A percentile compares a stretch with the other conserved stretches of the same genome.
These are phyloP conservation scores for Colletotrichum graminicola DNA, from an alignment of 2,329 filamentous ascomycete genomes.

Conservation along the genomic window DNA sequence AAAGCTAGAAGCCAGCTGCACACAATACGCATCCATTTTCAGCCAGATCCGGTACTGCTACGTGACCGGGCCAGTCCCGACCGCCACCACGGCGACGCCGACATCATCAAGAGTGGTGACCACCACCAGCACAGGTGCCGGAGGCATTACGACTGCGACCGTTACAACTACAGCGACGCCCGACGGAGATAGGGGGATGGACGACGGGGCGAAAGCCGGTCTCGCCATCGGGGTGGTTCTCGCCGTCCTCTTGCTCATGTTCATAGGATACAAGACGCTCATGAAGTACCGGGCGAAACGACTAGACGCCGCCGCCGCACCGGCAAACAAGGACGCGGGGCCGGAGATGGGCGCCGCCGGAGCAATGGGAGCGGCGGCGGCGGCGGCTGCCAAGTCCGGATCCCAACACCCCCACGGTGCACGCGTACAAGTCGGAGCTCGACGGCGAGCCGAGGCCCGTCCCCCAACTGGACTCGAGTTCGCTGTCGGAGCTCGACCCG, in stretches of 20 bases:
- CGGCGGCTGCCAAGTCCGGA: not conserved
- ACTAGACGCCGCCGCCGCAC: not conserved
- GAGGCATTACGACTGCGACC: conserved; percentile 5
- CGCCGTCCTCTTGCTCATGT: conserved; percentile 20
- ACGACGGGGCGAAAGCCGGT: conserved; percentile 32
- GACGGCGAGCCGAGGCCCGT: conserved; percentile 26
- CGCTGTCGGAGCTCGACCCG: conserved; percentile 31
- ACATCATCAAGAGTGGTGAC: not conserved
- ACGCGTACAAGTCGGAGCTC: conserved; percentile 35
- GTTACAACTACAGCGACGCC: conserved; percentile 20
- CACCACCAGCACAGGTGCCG: conserved; percentile 9
- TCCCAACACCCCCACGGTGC: not conserved
- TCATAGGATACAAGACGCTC: conserved; percentile 30
- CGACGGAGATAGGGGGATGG: conserved; percentile 13
- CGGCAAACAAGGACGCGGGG: conserved; percentile 1
- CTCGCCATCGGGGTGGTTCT: conserved; percentile 31
- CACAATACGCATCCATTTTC: conserved; percentile 22
- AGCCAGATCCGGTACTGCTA: conserved; percentile 33
- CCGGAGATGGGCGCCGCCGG: conserved; percentile 14
- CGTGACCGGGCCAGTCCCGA: conserved; percentile 24
- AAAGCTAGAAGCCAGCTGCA: conserved; percentile 36
- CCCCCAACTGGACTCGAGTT: conserved; percentile 21
- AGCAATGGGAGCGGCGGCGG: not conserved
- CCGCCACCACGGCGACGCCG: conserved; percentile 6
- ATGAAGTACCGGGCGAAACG: conserved; percentile 17